Percentiles rank a stretch among this genome's conserved stretches.
Evolutionary conservation across 768 basidiomycete genomes (phyloP).

Genomic region (Tylopilus sp.): DNA sequence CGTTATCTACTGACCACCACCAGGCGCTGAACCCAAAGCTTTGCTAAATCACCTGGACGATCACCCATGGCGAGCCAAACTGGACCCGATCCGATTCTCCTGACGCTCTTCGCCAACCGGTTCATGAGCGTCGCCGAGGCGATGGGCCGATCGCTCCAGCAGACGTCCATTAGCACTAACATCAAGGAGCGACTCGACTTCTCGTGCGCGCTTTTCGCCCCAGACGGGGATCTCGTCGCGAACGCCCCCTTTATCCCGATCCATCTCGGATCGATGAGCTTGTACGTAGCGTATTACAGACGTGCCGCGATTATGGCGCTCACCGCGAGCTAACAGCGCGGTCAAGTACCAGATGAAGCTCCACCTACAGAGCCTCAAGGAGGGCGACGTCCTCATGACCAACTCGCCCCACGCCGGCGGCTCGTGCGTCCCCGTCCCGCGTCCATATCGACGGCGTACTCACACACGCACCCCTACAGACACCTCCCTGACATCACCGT

Average conservation of each 20-base stretch:
- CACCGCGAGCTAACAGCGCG: slow-evolving; percentile 44
- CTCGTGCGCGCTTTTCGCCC: slow-evolving; percentile 91
- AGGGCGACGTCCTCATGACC: slow-evolving; percentile 92
- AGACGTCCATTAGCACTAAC: slow-evolving; percentile 88
- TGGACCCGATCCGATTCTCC: slow-evolving; percentile 78
- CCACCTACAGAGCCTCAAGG: slow-evolving; percentile 65
- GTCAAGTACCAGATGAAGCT: slow-evolving; percentile 88
- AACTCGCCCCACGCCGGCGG: slow-evolving; percentile 89
- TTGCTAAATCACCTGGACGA: background rate
- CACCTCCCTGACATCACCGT: slow-evolving; percentile 89
- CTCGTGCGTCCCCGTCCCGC: slow-evolving; percentile 51
- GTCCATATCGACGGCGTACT: background rate
- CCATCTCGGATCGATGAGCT: slow-evolving; percentile 86
- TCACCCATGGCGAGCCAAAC: slow-evolving; percentile 17
- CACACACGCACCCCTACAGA: slow-evolving; percentile 23
- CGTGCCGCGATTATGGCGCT: background rate
- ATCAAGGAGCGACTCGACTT: slow-evolving; percentile 96
- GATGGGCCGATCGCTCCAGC: slow-evolving; percentile 87
- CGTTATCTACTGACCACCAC: background rate
- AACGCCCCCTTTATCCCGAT: slow-evolving; percentile 93
- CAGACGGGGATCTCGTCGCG: slow-evolving; percentile 92
- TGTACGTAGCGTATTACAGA: slow-evolving; percentile 48
- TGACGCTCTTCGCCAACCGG: slow-evolving; percentile 91
- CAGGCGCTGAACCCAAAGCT: background rate
- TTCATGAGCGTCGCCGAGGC: slow-evolving; percentile 98